These are phyloP conservation scores for Metrosideros polymorpha DNA, from an alignment of 441 rosid genomes.

Conservation along the genomic window DNA sequence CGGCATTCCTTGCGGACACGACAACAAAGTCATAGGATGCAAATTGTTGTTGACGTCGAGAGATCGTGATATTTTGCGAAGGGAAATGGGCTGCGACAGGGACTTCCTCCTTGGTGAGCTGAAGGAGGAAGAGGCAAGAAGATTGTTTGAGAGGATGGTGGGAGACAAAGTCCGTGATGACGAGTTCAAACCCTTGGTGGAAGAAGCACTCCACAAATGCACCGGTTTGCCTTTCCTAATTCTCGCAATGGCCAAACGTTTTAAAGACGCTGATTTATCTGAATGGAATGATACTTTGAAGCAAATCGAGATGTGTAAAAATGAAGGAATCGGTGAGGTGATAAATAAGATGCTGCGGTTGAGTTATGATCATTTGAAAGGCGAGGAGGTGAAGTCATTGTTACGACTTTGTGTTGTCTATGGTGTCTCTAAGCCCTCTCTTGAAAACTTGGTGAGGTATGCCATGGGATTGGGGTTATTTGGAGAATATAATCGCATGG, in stretches of 20 bases:
- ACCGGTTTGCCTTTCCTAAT: not conserved
- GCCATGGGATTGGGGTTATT: not conserved
- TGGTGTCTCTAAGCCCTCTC: not conserved
- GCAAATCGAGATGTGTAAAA: rapidly evolving
- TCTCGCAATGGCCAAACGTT: rapidly evolving
- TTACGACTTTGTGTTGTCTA: not conserved
- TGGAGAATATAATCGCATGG: rapidly evolving
- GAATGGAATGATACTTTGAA: not conserved
- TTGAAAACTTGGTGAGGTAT: not conserved
- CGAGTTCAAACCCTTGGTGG: not conserved
- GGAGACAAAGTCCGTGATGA: not conserved
- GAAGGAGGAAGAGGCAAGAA: not conserved
- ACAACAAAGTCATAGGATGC: not conserved
- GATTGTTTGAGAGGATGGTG: not conserved
- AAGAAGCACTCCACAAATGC: not conserved
- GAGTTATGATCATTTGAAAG: not conserved
- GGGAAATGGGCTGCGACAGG: not conserved
- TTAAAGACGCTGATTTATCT: rapidly evolving
- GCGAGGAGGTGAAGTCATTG: rapidly evolving
- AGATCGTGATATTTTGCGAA: rapidly evolving
- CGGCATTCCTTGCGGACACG: not conserved
- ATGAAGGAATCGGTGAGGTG: rapidly evolving
- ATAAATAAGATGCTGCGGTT: rapidly evolving
- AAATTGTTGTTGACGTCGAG: not conserved
- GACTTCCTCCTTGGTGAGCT: not conserved